Conservation (phyloP, 345 rosid genomes). For the Citrus cavaleriei region DNA sequence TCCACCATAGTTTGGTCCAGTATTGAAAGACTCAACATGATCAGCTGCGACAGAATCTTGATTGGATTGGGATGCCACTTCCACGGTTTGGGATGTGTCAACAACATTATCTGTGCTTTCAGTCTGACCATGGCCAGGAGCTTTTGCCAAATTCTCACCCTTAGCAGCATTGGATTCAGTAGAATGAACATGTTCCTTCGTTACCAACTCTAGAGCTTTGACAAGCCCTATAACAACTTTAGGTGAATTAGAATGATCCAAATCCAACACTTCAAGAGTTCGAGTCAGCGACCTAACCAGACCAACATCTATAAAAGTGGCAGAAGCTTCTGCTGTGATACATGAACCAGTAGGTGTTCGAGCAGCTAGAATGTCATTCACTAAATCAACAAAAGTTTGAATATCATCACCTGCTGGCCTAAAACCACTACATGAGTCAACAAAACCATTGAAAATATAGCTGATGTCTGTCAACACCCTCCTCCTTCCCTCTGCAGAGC, state of each 20-base stretch:
- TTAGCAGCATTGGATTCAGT: conserved; percentile 50
- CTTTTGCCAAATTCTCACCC: conserved; percentile 59
- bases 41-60: conserved; percentile 54
- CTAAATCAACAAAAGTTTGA: conserved; percentile 68
- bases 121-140: conserved; percentile 44
- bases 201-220: conserved; percentile 87
- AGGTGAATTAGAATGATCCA: conserved; percentile 83
- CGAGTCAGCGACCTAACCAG: conserved; percentile 70
- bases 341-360: conserved; percentile 80
- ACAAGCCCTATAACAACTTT: conserved; percentile 77
- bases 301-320: conserved; percentile 85
- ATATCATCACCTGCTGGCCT: conserved; percentile 60
- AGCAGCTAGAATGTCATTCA: conserved; percentile 84
- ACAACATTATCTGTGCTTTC: conserved; percentile 51
- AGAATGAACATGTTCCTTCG: conserved; percentile 82
- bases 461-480: conserved; percentile 72
- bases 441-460: conserved; percentile 61
- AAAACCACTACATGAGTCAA: conserved; percentile 52
- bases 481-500: conserved; percentile 87
- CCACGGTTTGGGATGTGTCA: conserved; percentile 54
- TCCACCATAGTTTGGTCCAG: conserved; percentile 54
- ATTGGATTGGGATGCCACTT: conserved; percentile 51
- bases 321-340: conserved; percentile 85
- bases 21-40: conserved; percentile 47
- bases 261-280: conserved; percentile 81